Conservation (phyloP, 2,329 filamentous ascomycete species). For the Onygenales sp. region DNA sequence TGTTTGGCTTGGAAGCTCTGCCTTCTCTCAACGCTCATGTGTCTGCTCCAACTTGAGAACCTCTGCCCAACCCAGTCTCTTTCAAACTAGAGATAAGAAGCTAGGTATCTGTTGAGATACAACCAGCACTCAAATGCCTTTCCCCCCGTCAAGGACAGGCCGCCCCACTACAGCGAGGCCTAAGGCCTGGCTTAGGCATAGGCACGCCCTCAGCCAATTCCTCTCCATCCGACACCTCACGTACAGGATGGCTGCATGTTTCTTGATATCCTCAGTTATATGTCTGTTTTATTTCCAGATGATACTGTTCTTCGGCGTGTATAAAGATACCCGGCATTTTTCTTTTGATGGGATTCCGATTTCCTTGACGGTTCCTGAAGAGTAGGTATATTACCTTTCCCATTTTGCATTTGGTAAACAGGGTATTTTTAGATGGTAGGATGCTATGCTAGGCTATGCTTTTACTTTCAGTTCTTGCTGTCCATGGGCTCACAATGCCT, state of each 20-base stretch:
- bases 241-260: constrained; percentile 31
- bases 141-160: neutral
- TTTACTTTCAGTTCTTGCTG: neutral
- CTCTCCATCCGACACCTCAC: constrained; percentile 22
- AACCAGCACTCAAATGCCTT: neutral
- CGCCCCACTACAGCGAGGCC: neutral
- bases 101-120: too few relatives aligned
- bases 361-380: constrained; percentile 7
- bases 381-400: constrained; percentile 14
- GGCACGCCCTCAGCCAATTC: neutral
- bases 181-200: neutral
- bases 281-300: constrained; percentile 32
- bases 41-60: too few relatives aligned
- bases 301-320: neutral
- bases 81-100: too few relatives aligned
- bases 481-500: neutral
- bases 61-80: too few relatives aligned
- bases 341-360: neutral
- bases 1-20: too few relatives aligned
- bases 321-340: neutral
- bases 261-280: constrained; percentile 30
- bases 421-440: too few relatives aligned
- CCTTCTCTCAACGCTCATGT: too few relatives aligned
- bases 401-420: neutral
- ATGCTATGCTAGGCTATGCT: too few relatives aligned